A percentile compares a stretch with the other conserved stretches of the same genome.
phyloP scores from a whole-genome alignment of 2,329 filamentous ascomycete species.

The Biscogniauxia sp. region DNA sequence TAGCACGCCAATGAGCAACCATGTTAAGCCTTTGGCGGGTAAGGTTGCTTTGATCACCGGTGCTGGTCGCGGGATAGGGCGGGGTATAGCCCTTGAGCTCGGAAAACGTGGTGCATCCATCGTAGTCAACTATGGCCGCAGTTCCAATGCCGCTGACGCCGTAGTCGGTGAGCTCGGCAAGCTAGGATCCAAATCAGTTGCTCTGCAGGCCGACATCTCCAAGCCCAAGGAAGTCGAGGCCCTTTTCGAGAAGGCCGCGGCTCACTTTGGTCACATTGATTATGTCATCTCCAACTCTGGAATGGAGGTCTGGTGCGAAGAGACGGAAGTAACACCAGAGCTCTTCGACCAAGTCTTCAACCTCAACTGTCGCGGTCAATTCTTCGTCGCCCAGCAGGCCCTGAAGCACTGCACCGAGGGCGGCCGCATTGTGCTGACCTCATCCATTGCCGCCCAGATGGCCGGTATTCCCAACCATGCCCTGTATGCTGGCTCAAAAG shows the following conservation, averaged over 20 bases:
- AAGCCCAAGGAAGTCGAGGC: conserved; percentile 55
- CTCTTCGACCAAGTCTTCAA: conserved; percentile 72
- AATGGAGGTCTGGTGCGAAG: conserved; percentile 69
- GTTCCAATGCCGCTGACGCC: conserved; percentile 52
- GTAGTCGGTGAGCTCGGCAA: conserved; percentile 53
- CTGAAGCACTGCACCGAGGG: conserved; percentile 68
- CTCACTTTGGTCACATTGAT: conserved; percentile 67
- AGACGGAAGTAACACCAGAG: conserved; percentile 66
- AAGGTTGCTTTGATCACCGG: conserved; percentile 64
- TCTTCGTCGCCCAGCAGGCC: conserved; percentile 75
- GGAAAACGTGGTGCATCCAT: conserved; percentile 63
- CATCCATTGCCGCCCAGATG: conserved; percentile 65
- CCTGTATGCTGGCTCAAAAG: conserved; percentile 70
- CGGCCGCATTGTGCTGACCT: conserved; percentile 71
- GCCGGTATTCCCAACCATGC: conserved; percentile 68
- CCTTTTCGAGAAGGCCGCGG: conserved; percentile 64
- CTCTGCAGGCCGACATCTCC: conserved; percentile 65
- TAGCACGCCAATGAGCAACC: conserved; percentile 27
- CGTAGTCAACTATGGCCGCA: conserved; percentile 65
- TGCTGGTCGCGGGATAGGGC: conserved; percentile 63
- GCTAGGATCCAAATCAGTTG: conserved; percentile 56
- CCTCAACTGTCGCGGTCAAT: conserved; percentile 69
- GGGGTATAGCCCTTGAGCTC: conserved; percentile 65
- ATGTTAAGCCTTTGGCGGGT: conserved; percentile 41
- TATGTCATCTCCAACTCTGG: conserved; percentile 72